Percentiles rank a stretch among this genome's conserved stretches.
Evolutionary conservation across 228 moss, liverwort and hornwort genomes (phyloP).

Genomic region (Sphagnum magellanicum): DNA sequence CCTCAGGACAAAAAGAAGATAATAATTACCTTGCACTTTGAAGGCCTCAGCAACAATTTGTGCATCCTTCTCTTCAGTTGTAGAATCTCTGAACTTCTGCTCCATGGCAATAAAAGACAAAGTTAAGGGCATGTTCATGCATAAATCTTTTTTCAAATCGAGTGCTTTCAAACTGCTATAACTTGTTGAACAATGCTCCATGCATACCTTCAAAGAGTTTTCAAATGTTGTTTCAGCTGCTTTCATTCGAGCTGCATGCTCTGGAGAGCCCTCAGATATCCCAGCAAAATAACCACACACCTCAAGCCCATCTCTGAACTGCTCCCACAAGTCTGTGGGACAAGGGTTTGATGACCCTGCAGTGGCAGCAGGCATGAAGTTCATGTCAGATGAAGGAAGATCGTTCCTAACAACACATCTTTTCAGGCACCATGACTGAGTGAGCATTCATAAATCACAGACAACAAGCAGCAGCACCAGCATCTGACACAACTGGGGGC

Average conservation of each 20-base stretch:
- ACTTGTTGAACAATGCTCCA: background rate
- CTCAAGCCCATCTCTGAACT: slow-evolving; percentile 48
- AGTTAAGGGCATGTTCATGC: too few species aligned
- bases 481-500: too few species aligned
- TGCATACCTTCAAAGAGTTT: slow-evolving; percentile 28
- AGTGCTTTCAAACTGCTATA: too few species aligned
- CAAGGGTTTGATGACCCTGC: slow-evolving; percentile 14
- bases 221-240: slow-evolving; percentile 28
- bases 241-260: slow-evolving; percentile 24
- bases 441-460: too few species aligned
- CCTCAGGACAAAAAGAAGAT: background rate
- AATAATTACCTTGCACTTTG: slow-evolving; percentile 42
- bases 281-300: slow-evolving; percentile 41
- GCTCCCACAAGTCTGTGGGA: slow-evolving; percentile 26
- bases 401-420: too few species aligned
- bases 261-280: slow-evolving; percentile 20
- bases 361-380: too few species aligned
- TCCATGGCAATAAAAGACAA: too few species aligned
- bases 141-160: too few species aligned
- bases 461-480: too few species aligned
- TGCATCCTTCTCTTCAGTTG: slow-evolving; percentile 22
- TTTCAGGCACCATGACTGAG: too few species aligned
- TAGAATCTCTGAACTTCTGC: too few species aligned
- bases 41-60: slow-evolving; percentile 58
- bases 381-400: too few species aligned